Percentiles rank a stretch among this genome's conserved stretches.
Conservation (phyloP, 2,329 filamentous ascomycete genomes). For the Nigrospora oryzae region DNA sequence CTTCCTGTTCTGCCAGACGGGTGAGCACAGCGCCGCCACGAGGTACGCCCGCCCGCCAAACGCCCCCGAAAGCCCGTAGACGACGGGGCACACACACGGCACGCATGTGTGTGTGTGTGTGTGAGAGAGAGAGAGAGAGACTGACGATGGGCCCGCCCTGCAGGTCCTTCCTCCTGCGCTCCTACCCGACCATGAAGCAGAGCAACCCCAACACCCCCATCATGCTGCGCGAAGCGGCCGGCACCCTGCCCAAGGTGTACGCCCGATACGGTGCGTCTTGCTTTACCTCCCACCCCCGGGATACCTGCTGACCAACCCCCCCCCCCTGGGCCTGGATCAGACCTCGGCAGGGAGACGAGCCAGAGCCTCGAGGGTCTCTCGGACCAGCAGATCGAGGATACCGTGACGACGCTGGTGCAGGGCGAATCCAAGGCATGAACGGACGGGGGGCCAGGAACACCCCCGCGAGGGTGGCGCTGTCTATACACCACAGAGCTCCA, state of each 20-base stretch:
- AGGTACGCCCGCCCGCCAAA: slow-evolving; percentile 49
- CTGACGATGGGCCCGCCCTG: neutral
- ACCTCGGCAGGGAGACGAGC: slow-evolving; percentile 48
- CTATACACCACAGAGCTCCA: too few relatives aligned
- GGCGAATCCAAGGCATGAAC: slow-evolving; percentile 9
- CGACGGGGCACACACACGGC: neutral
- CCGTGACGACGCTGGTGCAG: slow-evolving; percentile 47
- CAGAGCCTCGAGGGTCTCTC: slow-evolving; percentile 48
- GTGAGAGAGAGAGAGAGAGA: neutral
- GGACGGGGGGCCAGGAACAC: too few relatives aligned
- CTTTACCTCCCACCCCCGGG: neutral
- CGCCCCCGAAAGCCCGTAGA: too few relatives aligned
- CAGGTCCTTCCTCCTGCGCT: slow-evolving; percentile 81
- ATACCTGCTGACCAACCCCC: slow-evolving; percentile 10
- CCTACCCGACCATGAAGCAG: slow-evolving; percentile 99
- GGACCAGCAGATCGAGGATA: slow-evolving; percentile 54
- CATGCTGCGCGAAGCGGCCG: slow-evolving; percentile 84
- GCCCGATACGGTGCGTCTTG: slow-evolving; percentile 74
- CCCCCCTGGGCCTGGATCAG: slow-evolving; percentile 22
- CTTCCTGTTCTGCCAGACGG: slow-evolving; percentile 95
- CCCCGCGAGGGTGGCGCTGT: too few relatives aligned
- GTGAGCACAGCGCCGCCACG: slow-evolving; percentile 79
- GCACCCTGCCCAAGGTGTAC: slow-evolving; percentile 77
- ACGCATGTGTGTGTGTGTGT: too few relatives aligned
- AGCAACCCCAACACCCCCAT: slow-evolving; percentile 93